Evolutionary conservation across 139 green algal genomes (phyloP).

Genomic region (Pseudopediastrum boryanum): DNA sequence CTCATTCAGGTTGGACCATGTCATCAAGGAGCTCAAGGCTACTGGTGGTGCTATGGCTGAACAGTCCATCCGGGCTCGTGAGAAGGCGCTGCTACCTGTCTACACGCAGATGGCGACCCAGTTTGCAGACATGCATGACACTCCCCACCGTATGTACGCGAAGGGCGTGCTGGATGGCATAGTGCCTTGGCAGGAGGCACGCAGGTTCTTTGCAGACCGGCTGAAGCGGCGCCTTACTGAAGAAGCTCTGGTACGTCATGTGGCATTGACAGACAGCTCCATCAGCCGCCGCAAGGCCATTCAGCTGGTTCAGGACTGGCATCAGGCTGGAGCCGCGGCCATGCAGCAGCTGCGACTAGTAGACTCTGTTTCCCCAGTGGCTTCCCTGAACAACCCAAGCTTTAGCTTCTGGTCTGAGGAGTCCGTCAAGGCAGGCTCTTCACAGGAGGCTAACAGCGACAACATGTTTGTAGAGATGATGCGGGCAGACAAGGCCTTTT

Average conservation of each 20-base stretch:
- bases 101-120: conserved; percentile 86
- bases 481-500: conserved; percentile 62
- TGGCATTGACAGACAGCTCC: conserved; percentile 46
- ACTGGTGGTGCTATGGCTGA: conserved; percentile 27
- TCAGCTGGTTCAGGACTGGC: too few relatives aligned
- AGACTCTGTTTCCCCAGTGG: too few relatives aligned
- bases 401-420: too few relatives aligned
- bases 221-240: conserved; percentile 80
- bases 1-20: conserved; percentile 70
- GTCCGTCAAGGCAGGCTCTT: too few relatives aligned
- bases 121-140: conserved; percentile 99
- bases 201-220: conserved; percentile 83
- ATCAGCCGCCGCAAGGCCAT: conserved; percentile 31
- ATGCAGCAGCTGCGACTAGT: too few relatives aligned
- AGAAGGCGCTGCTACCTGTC: conserved; percentile 80
- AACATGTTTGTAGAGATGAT: background rate
- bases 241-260: conserved; percentile 67
- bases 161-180: conserved; percentile 86
- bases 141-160: conserved; percentile 84
- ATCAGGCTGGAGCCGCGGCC: too few relatives aligned
- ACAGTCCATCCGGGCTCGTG: conserved; percentile 61
- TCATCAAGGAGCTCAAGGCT: conserved; percentile 48
- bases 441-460: too few relatives aligned
- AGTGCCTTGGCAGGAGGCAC: conserved; percentile 85
- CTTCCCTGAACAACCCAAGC: too few relatives aligned